phyloP scores from a whole-genome alignment of 176 grass and related monocot species.

The Echinochloa phyllopogon region DNA sequence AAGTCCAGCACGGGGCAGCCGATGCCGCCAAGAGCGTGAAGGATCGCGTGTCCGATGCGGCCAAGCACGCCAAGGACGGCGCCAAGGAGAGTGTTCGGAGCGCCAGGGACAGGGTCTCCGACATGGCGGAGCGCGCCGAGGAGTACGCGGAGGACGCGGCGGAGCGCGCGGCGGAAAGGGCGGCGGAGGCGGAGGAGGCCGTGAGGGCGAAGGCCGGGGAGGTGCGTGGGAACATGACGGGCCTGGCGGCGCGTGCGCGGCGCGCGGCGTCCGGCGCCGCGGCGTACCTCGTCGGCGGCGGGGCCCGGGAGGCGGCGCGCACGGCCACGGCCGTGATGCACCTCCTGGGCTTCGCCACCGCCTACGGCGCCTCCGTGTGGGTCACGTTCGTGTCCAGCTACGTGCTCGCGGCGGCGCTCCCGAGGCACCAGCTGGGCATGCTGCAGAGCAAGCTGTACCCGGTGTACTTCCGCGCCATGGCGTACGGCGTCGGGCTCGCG shows the following conservation, averaged over 20 bases:
- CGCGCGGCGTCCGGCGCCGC: slow-evolving; percentile 61
- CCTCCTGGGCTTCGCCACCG: slow-evolving; percentile 61
- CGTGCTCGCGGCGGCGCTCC: slow-evolving; percentile 60
- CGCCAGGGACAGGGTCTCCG: slow-evolving; percentile 26
- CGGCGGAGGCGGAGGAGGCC: slow-evolving; percentile 31
- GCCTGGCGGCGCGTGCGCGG: slow-evolving; percentile 57
- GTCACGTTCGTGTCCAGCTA: slow-evolving; percentile 89
- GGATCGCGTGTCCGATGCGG: not conserved
- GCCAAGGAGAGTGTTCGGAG: slow-evolving; percentile 11
- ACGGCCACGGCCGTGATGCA: slow-evolving; percentile 54
- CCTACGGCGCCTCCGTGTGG: slow-evolving; percentile 78
- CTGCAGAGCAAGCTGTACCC: slow-evolving; percentile 95
- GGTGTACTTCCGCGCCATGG: slow-evolving; percentile 79
- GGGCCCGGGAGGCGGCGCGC: slow-evolving; percentile 39
- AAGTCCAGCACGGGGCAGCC: not conserved
- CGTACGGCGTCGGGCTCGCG: slow-evolving; percentile 55
- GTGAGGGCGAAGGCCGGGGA: slow-evolving; percentile 43
- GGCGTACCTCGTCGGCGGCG: slow-evolving; percentile 36
- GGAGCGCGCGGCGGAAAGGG: not conserved
- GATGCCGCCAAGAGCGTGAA: not conserved
- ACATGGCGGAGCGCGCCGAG: slow-evolving; percentile 36
- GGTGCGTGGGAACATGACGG: slow-evolving; percentile 60
- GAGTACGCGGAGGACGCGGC: slow-evolving; percentile 34
- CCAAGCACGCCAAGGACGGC: slow-evolving; percentile 20
- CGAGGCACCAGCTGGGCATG: slow-evolving; percentile 74